Conservation (phyloP, 1,139 yeast genomes). For the Suhomyces atakaporum region DNA sequence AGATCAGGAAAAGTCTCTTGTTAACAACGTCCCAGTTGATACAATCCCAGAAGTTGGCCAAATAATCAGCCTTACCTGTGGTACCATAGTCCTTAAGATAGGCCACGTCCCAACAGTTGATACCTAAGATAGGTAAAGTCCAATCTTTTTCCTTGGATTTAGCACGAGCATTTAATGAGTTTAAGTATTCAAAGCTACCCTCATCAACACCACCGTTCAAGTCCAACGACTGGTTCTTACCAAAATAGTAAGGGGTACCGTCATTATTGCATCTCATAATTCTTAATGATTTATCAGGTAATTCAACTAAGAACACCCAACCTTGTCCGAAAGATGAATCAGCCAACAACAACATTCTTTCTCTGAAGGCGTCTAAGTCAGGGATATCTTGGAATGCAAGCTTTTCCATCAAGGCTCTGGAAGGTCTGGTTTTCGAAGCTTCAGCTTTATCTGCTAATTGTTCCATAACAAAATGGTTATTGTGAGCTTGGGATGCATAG, state of each 20-base stretch:
- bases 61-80: constrained; percentile 69
- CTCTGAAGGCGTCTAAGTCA: constrained; percentile 54
- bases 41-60: constrained; percentile 74
- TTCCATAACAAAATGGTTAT: constrained; percentile 86
- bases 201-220: constrained; percentile 70
- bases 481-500: constrained; percentile 88
- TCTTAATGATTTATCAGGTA: constrained; percentile 62
- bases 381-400: constrained; percentile 40
- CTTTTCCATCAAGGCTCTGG: constrained; percentile 49
- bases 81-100: constrained; percentile 83
- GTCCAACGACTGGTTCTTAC: constrained; percentile 74
- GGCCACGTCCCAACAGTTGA: constrained; percentile 88
- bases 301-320: constrained; percentile 86
- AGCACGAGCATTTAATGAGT: constrained; percentile 49
- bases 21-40: constrained; percentile 88
- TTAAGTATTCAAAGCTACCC: constrained; percentile 50
- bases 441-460: constrained; percentile 48
- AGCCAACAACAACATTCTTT: constrained; percentile 56
- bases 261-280: constrained; percentile 73
- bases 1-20: constrained; percentile 53
- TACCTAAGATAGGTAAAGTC: constrained; percentile 74
- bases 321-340: constrained; percentile 69
- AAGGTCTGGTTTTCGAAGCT: constrained; percentile 45
- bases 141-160: constrained; percentile 56
- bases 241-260: constrained; percentile 86